Conservation (phyloP, 371 early-diverging fungal species). For the Mucor lusitanicus region DNA sequence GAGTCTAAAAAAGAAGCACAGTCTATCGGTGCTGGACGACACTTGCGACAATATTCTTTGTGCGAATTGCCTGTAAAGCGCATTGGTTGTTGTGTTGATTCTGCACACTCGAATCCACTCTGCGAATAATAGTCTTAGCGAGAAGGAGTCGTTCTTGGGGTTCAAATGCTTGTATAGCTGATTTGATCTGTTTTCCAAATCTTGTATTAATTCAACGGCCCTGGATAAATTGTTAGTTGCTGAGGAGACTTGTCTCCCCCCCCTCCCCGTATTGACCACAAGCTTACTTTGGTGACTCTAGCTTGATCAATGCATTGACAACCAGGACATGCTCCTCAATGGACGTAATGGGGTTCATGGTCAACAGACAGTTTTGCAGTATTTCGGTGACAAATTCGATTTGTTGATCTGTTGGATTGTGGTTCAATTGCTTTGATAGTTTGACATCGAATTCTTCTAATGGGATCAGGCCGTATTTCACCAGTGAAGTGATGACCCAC, state of each 20-base stretch:
- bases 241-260: not conserved
- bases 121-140: constrained; percentile 55
- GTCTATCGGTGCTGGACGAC: constrained; percentile 12
- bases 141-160: constrained; percentile 17
- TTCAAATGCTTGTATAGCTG: constrained; percentile 15
- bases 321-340: constrained; percentile 76
- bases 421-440: constrained; percentile 74
- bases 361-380: constrained; percentile 67
- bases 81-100: constrained; percentile 74
- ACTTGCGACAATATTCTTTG: constrained; percentile 5
- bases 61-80: constrained; percentile 54
- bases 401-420: constrained; percentile 44
- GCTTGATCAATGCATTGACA: constrained; percentile 59
- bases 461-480: constrained; percentile 74
- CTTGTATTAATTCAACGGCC: constrained; percentile 27
- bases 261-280: not conserved
- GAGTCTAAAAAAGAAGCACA: constrained; percentile 43
- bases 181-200: constrained; percentile 26
- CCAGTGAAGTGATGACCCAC: constrained; percentile 75
- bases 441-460: constrained; percentile 84
- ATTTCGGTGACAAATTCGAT: constrained; percentile 76
- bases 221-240: constrained; percentile 10
- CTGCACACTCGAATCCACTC: constrained; percentile 90
- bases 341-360: constrained; percentile 56
- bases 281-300: constrained; percentile 57